A percentile compares a stretch with the other conserved stretches of the same genome.
Evolutionary conservation across 345 rosid genomes (phyloP).

Genomic region (Ceriops tagal): DNA sequence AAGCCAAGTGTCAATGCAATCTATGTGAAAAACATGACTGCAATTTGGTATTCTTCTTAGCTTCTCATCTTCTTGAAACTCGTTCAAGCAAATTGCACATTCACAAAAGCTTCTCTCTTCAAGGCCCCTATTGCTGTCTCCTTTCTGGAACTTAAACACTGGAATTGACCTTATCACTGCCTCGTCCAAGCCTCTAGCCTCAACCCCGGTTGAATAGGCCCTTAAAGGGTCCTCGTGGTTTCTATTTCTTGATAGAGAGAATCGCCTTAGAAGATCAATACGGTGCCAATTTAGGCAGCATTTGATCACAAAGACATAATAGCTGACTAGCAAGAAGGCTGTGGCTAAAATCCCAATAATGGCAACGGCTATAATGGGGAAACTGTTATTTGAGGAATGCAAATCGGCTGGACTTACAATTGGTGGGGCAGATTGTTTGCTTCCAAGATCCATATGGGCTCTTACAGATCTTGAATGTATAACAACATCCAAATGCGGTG

Average conservation of each 20-base stretch:
- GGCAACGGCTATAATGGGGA: conserved; percentile 76
- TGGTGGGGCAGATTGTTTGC: conserved; percentile 36
- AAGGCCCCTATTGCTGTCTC: conserved; percentile 25
- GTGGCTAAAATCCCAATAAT: conserved; percentile 87
- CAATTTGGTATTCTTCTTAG: conserved; percentile 68
- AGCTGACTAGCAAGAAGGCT: conserved; percentile 77
- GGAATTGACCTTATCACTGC: conserved; percentile 81
- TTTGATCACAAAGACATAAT: conserved; percentile 77
- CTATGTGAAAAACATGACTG: conserved; percentile 75
- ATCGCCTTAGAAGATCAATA: conserved; percentile 56
- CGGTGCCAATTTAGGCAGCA: conserved; percentile 88
- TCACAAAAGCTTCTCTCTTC: conserved; percentile 44
- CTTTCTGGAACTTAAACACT: conserved; percentile 58
- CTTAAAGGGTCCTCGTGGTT: conserved; percentile 45
- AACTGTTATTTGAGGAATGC: conserved; percentile 43
- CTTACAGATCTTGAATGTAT: conserved; percentile 7
- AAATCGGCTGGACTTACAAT: conserved; percentile 23
- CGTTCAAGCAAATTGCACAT: conserved; percentile 76
- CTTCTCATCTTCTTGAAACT: conserved; percentile 79
- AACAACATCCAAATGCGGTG: conserved; percentile 12
- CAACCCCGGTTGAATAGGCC: conserved; percentile 33
- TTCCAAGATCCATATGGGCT: conserved; percentile 47
- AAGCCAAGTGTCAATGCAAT: conserved; percentile 92
- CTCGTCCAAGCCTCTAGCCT: conserved; percentile 71
- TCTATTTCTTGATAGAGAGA: conserved; percentile 55